Evolutionary conservation across 2,329 filamentous ascomycete genomes (phyloP).

Genomic region (Diplodia sapinea): DNA sequence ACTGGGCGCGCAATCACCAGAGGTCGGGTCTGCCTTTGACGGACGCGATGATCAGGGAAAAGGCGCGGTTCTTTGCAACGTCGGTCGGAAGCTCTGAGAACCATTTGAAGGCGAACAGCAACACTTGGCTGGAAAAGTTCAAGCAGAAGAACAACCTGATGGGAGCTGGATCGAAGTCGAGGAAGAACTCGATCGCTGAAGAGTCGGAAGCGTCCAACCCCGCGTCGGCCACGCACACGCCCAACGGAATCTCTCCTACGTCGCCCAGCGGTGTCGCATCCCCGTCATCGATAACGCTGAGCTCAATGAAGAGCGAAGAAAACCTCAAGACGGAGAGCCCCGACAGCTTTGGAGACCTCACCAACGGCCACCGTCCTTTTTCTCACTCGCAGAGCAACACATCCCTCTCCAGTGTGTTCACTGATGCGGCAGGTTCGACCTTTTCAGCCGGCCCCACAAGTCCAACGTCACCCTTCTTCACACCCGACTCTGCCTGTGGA

Average conservation of each 20-base stretch:
- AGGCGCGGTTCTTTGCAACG: slow-evolving; percentile 79
- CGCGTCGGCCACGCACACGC: slow-evolving; percentile 65
- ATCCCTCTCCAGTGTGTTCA: slow-evolving; percentile 71
- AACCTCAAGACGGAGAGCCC: slow-evolving; percentile 64
- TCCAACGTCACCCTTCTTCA: slow-evolving; percentile 78
- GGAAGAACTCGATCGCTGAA: slow-evolving; percentile 65
- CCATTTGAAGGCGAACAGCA: slow-evolving; percentile 72
- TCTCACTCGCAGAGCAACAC: slow-evolving; percentile 67
- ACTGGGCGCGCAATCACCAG: slow-evolving; percentile 84
- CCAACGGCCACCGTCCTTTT: slow-evolving; percentile 65
- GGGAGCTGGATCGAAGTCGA: slow-evolving; percentile 54
- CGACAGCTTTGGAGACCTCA: slow-evolving; percentile 66
- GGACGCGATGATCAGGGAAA: slow-evolving; percentile 83
- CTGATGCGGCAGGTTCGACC: slow-evolving; percentile 66
- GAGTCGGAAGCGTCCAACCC: slow-evolving; percentile 69
- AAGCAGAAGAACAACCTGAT: slow-evolving; percentile 80
- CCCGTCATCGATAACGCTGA: slow-evolving; percentile 69
- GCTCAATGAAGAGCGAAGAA: slow-evolving; percentile 70
- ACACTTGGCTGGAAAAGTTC: slow-evolving; percentile 91
- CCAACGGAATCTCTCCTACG: slow-evolving; percentile 71
- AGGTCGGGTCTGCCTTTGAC: slow-evolving; percentile 74
- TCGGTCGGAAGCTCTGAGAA: slow-evolving; percentile 74
- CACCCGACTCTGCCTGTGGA: slow-evolving; percentile 72
- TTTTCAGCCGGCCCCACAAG: slow-evolving; percentile 76
- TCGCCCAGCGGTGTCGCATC: slow-evolving; percentile 72